These are phyloP conservation scores for Aspergillus carlsbadensis DNA, from an alignment of 495 filamentous ascomycete genomes.

Conservation along the genomic window DNA sequence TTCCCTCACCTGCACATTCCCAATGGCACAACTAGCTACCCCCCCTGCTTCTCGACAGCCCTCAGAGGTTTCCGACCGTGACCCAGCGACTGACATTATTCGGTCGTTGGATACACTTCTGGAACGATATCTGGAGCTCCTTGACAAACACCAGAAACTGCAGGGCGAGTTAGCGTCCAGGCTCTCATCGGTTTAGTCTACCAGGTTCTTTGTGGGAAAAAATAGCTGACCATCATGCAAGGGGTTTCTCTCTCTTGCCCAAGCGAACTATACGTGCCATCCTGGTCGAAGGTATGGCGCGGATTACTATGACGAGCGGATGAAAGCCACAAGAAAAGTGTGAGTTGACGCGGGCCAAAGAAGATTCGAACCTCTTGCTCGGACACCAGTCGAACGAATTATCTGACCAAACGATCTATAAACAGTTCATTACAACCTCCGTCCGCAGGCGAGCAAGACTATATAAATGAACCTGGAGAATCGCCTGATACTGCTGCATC, in stretches of 20 bases:
- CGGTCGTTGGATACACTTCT: slow-evolving; percentile 62
- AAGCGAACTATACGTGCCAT: slow-evolving; percentile 68
- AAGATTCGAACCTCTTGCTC: not conserved
- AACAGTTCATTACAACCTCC: slow-evolving; percentile 25
- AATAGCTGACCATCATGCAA: slow-evolving; percentile 26
- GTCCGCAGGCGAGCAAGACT: slow-evolving; percentile 2
- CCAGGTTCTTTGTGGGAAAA: not conserved
- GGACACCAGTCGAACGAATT: not conserved
- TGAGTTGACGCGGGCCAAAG: slow-evolving; percentile 16
- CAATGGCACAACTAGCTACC: slow-evolving; percentile 39
- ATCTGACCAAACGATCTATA: slow-evolving; percentile 7
- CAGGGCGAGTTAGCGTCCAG: slow-evolving; percentile 52
- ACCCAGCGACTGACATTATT: slow-evolving; percentile 26
- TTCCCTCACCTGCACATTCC: not conserved
- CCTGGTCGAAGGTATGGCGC: slow-evolving; percentile 62
- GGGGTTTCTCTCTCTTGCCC: slow-evolving; percentile 58
- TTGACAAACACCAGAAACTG: slow-evolving; percentile 68
- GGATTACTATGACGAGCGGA: slow-evolving; percentile 70
- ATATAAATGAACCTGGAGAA: not conserved
- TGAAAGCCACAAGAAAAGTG: slow-evolving; percentile 60
- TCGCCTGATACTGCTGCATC: not conserved
- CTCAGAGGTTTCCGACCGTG: slow-evolving; percentile 29
- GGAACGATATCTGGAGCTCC: slow-evolving; percentile 64
- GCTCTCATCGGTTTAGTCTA: slow-evolving; percentile 53
- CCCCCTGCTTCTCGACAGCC: slow-evolving; percentile 36